Evolutionary conservation across 2,329 filamentous ascomycete species (phyloP).

Genomic region (Chaetomium sp.): DNA sequence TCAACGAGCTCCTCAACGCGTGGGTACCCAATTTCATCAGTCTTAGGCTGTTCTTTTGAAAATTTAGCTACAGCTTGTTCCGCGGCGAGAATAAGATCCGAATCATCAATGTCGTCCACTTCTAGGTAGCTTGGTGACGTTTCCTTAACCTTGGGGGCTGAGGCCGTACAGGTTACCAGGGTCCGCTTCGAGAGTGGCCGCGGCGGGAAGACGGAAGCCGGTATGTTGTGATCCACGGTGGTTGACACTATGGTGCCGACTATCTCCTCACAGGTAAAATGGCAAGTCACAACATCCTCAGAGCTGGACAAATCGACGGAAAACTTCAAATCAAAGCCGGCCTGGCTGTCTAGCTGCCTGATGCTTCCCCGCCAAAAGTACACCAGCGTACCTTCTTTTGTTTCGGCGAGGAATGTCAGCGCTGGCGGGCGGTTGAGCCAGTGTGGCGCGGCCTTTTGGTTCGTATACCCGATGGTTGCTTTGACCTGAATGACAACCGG

Average conservation of each 20-base stretch:
- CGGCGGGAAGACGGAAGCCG: conserved; percentile 16
- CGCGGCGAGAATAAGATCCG: conserved; percentile 35
- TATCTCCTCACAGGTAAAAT: conserved; percentile 80
- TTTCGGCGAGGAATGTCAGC: conserved; percentile 68
- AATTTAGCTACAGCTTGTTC: conserved; percentile 15
- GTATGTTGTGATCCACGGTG: conserved; percentile 20
- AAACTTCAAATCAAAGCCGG: conserved; percentile 52
- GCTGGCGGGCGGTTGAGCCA: conserved; percentile 63
- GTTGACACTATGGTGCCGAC: conserved; percentile 49
- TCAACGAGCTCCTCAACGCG: conserved; percentile 46
- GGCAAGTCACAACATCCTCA: conserved; percentile 56
- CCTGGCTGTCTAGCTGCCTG: conserved; percentile 54
- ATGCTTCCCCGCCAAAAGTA: conserved; percentile 64
- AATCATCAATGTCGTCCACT: conserved; percentile 35
- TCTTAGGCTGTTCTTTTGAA: background rate
- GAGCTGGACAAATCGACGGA: conserved; percentile 47
- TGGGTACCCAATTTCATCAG: conserved; percentile 30
- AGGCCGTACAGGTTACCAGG: too few species aligned
- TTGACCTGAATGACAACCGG: conserved; percentile 55
- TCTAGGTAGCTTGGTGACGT: conserved; percentile 17
- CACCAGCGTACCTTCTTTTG: conserved; percentile 59
- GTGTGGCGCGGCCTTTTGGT: conserved; percentile 50
- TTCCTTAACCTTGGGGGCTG: background rate
- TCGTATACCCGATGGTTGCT: conserved; percentile 64
- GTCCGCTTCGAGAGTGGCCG: background rate